Evolutionary conservation across 352 stramenopile genomes (phyloP), one percentile per base, ranked within the genome.

Genomic region (Pythium vanterpoolii): DNA sequence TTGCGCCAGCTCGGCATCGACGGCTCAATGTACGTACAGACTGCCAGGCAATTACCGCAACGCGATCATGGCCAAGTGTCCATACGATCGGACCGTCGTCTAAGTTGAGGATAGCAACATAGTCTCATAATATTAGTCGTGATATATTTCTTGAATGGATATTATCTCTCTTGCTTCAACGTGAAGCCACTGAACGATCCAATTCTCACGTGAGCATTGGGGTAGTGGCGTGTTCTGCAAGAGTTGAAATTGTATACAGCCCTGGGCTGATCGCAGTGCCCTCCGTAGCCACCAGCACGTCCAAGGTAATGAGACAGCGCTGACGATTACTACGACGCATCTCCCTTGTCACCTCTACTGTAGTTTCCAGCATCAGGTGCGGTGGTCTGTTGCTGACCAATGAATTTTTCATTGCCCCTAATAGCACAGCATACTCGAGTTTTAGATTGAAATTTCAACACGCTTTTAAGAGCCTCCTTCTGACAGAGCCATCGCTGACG

Each of bases 21-120:
- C 66, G 7, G 49, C 52, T 9, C 66, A 86, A 46, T 89, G 79
- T 46, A 52, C 73, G 4, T 89, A 82, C 52, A 49, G 40, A 36
- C 56, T 85, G 9, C 79, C 79, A 14, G 74, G 68, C 39, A 53
- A 83, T 62, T 74, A 74, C 42, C 50, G 56, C 27, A 47, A 30
- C 13, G 50, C 49, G 6, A 65, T 71, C 56, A 52, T 63, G 43
- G 24, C 63, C 3, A 27, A 36, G 46, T 66, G 63, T 53, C 46
- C 50, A 11, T 71, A 66, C 46, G 63, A 71, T 36, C 55, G 30
- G 16, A 66, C 63, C 0, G 51, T 71, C 43, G 36, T 54, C 26
- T 69, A 56, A 52, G 13, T 4, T 24, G 14, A 14, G 27, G 6
- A 9, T 52, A 23, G n/a, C 30, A n/a, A n/a, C n/a, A n/a, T n/a